These are phyloP conservation scores for Rhytidiadelphus loreus DNA, from an alignment of 225 moss, liverwort and hornwort species.

Conservation along the genomic window DNA sequence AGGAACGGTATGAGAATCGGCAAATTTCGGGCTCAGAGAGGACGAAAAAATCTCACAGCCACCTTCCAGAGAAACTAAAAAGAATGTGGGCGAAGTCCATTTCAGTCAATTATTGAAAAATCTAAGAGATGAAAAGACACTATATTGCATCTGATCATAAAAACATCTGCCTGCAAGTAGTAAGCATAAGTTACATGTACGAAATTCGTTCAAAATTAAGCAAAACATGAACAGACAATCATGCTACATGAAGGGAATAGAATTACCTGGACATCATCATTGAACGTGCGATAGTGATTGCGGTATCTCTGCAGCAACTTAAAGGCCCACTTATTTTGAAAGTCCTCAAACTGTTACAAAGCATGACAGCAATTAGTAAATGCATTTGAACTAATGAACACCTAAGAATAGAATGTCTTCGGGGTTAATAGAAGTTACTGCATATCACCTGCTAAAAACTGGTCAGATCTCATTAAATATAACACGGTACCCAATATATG, in stretches of 20 bases:
- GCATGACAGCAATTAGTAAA: not conserved
- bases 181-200: not conserved
- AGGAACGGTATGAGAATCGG: not conserved
- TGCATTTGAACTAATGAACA: not conserved
- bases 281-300: conserved; percentile 67
- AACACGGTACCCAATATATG: not conserved
- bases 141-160: not conserved
- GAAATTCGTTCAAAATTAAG: not conserved
- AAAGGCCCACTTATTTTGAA: conserved; percentile 97
- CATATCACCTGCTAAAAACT: not conserved
- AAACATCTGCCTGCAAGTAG: not conserved
- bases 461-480: not conserved
- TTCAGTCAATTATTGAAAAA: not conserved
- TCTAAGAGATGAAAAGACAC: not conserved
- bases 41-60: not conserved
- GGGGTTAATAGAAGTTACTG: not conserved
- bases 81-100: not conserved
- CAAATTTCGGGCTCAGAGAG: not conserved
- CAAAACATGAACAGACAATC: not conserved
- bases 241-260: not conserved
- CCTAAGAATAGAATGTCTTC: not conserved
- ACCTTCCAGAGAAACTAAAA: not conserved
- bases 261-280: conserved; percentile 90
- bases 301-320: conserved; percentile 92
- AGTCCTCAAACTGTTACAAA: conserved; percentile 81